Base-by-base conservation (phyloP, 805 yeast genomes). In the Hyphopichia homilentoma region DNA sequence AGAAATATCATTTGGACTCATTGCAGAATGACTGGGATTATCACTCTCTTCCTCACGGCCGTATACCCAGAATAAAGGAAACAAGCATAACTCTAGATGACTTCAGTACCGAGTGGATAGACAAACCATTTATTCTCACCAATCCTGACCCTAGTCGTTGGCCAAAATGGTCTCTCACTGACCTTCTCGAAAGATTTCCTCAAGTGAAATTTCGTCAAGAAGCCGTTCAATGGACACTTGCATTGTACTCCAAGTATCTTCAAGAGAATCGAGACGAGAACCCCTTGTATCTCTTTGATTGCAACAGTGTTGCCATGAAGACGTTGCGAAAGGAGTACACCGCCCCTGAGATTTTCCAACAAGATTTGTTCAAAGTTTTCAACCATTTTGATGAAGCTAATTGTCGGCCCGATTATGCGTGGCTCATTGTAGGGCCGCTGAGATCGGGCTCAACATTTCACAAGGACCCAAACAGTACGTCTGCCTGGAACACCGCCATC, bases 361-460 rank as follows among this genome's bases (percentile, higher is more conserved):
- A 65, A 12, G 95, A 85, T 53, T 67, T 73, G 28, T 85, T 85
- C 56, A 68, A 66, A 16, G 53, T 77, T n/a, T 73, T 82, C 36
- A 65, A 59, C 11, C 39, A 46, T 2, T 29, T 33, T 9, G 31
- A 35, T 7, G 40, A 41, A 4, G 34, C 51, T 12, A 56, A 59
- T 11, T 79, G 84, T 45, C 65, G 96, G 30, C 97, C 97, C 1
- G 96, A 88, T 55, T 82, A 84, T 53, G 74, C 90, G n/a, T 88
- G 97, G 97, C 61, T 88, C 15, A 89, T 89, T 29, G 71, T 84
- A 6, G 97, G 97, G 0, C 88, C 95, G 2, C 66, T 62, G 14
- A 59, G 94, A 30, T 78, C 87, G 6, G 97, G 96, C 0, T 84
- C 95, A 1, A 83, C 94, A 0, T 88, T 87, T 56, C 97, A 88